phyloP scores from a whole-genome alignment of 768 basidiomycete species.

The Lactarius psammicola region DNA sequence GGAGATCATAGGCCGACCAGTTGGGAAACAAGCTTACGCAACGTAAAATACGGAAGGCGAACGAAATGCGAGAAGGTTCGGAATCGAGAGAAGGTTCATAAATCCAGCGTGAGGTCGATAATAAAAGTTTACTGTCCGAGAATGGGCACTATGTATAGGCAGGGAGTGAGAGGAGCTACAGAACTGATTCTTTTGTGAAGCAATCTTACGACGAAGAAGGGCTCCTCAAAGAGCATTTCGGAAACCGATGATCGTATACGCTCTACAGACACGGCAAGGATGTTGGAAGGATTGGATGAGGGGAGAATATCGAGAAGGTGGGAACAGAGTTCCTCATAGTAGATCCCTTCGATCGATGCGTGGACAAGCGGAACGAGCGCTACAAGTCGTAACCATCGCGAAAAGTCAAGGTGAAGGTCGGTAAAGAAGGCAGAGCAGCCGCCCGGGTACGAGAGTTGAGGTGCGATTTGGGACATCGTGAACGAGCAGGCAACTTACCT shows the following conservation, averaged over 20 bases:
- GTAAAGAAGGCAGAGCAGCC: conserved; percentile 25
- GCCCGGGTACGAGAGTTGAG: conserved; percentile 20
- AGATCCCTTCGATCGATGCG: conserved; percentile 14
- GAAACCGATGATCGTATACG: conserved; percentile 19
- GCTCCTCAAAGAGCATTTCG: conserved; percentile 21
- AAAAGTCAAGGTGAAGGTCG: conserved; percentile 25
- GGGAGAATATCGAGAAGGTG: conserved; percentile 19
- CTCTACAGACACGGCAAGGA: conserved; percentile 22
- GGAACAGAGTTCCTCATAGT: conserved; percentile 16
- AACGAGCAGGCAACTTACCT: conserved; percentile 1
- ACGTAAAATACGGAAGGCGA: conserved; percentile 23
- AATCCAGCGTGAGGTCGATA: conserved; percentile 17
- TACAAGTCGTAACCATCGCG: conserved; percentile 27
- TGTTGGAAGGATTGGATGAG: conserved; percentile 9
- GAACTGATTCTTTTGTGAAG: background rate
- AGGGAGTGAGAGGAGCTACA: background rate
- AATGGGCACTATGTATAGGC: conserved; percentile 5
- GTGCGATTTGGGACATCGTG: conserved; percentile 12
- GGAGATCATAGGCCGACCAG: conserved; percentile 11
- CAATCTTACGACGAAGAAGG: conserved; percentile 24
- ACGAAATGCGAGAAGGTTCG: conserved; percentile 27
- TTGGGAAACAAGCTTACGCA: conserved; percentile 19
- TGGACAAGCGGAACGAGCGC: conserved; percentile 23
- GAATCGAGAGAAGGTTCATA: conserved; percentile 24
- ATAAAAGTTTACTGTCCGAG: background rate